Base-by-base conservation (phyloP, 345 rosid species). In the Salix suchowensis region DNA sequence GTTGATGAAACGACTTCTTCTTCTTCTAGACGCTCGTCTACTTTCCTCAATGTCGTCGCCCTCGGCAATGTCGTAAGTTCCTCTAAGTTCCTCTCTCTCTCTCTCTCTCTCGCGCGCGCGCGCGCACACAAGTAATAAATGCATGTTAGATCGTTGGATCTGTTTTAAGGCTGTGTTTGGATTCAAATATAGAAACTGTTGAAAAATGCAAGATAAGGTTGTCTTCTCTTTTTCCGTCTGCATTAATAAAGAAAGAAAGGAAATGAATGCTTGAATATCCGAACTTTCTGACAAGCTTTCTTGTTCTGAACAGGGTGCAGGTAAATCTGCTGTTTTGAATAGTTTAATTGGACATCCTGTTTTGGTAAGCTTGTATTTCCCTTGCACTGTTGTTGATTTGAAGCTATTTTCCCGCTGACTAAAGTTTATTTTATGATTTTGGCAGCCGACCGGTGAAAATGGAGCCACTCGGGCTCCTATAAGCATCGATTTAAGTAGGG, bases 401-500 rank as follows among this genome's bases (percentile, higher is more conserved):
- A 74, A 32, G 62, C n/a, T 70, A 11, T 5, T 67, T 23, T 3
- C 14, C 64, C 5, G 28, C 28, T 58, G 64, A 58, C 26, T 10
- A n/a, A 26, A n/a, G 11, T 75, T 46, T 65, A 39, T 37, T 75
- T 61, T 67, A 32, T 16, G 65, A 32, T n/a, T 30, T 54, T 74
- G 73, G 78, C 86, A 96, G 98, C 99, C 99, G 28, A 94, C 99
- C 34, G 98, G 99, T 81, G 99, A 94, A 89, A 96, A 94, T 84
- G 99, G 98, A 78, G 99, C 98, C 80, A 96, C 99, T 30, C 91
- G 97, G 21, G 94, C 98, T 81, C 99, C 99, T 19, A 92, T 96
- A 80, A 77, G 84, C 39, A 80, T 94, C 73, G 97, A 92, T 65
- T 84, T 96, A 81, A 78, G 77, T 65, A 88, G 88, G 78, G 99